These are phyloP conservation scores for Plasmodium adleri DNA, from an alignment of 169 alveolate species.

Conservation along the genomic window DNA sequence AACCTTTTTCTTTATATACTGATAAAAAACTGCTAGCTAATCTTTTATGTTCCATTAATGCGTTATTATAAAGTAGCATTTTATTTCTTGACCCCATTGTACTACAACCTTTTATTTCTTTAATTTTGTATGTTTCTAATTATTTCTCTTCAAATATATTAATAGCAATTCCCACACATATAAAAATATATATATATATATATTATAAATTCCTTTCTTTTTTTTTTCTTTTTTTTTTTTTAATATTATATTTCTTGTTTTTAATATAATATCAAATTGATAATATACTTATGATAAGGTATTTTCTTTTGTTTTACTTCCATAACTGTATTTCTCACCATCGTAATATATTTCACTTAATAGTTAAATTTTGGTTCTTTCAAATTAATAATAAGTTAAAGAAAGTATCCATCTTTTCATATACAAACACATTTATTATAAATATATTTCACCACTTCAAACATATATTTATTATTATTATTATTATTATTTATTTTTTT, in stretches of 20 bases:
- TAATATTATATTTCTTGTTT: background rate
- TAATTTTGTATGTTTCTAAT: background rate
- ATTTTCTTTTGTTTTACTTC: no score
- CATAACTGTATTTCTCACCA: no score
- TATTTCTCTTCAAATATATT: slow-evolving; percentile 11
- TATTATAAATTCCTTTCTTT: background rate
- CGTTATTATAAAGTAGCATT: slow-evolving; percentile 29
- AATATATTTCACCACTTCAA: no score
- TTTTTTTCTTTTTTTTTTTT: background rate
- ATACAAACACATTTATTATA: no score
- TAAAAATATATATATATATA: background rate
- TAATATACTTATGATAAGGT: no score
- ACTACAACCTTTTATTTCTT: slow-evolving; percentile 1
- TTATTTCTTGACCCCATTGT: slow-evolving; percentile 43
- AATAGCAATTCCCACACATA: background rate
- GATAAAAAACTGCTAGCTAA: slow-evolving; percentile 29
- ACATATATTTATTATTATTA: no score
- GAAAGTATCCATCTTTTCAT: no score
- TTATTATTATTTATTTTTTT: no score
- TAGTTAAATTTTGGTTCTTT: no score
- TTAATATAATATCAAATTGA: no score
- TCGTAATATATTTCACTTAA: no score
- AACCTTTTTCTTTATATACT: slow-evolving; percentile 25
- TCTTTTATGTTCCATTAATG: slow-evolving; percentile 24
- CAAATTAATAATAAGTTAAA: no score